These are phyloP conservation scores for Trapa incisa DNA, from an alignment of 345 rosid species.

Conservation along the genomic window DNA sequence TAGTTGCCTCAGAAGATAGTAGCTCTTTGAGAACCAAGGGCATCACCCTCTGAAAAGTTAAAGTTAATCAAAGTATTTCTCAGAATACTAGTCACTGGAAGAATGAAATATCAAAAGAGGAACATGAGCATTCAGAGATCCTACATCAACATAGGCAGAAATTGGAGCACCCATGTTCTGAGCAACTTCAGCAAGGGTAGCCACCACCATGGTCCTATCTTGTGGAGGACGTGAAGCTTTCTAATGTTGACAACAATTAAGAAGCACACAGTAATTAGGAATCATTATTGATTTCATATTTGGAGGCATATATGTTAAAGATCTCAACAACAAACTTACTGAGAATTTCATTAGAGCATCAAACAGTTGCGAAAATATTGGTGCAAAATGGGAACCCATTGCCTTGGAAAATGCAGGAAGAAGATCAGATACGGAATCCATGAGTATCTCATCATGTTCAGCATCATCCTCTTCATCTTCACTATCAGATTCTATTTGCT, in stretches of 20 bases:
- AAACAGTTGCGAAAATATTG: constrained; percentile 68
- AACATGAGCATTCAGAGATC: constrained; percentile 1
- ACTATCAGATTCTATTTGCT: constrained; percentile 58
- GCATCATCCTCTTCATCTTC: constrained; percentile 66
- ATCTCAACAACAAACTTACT: constrained; percentile 33
- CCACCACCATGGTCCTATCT: constrained; percentile 97
- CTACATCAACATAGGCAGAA: constrained; percentile 49
- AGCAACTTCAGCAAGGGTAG: constrained; percentile 97
- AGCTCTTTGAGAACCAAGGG: constrained; percentile 87
- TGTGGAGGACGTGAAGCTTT: constrained; percentile 56
- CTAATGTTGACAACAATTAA: background rate
- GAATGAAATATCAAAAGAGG: background rate
- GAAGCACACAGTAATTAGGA: background rate
- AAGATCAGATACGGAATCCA: constrained; percentile 95
- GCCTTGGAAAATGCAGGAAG: constrained; percentile 96
- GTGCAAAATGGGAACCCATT: constrained; percentile 89
- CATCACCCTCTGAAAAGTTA: constrained; percentile 62
- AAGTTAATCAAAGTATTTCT: constrained; percentile 5
- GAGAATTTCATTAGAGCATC: constrained; percentile 92
- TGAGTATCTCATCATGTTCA: constrained; percentile 33
- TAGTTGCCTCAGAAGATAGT: constrained; percentile 71
- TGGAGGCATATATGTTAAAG: constrained; percentile 42
- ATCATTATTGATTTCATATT: constrained; percentile 37
- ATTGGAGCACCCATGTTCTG: constrained; percentile 96
- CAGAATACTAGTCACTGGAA: background rate